phyloP scores from a whole-genome alignment of 768 basidiomycete genomes.

The Rubroboletus pulcherrimus region DNA sequence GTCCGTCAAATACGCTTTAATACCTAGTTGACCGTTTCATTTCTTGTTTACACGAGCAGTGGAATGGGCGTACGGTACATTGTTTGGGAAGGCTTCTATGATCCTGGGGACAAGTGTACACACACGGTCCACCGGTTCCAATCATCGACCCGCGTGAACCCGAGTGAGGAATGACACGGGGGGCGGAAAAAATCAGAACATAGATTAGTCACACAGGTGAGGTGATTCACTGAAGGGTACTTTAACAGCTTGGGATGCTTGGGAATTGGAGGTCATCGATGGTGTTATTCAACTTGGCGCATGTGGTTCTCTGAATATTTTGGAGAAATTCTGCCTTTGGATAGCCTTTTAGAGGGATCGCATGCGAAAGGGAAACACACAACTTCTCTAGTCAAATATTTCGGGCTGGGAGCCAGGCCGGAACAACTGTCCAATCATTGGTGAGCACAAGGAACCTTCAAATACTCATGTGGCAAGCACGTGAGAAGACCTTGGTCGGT shows the following conservation, averaged over 20 bases:
- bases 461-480: background rate
- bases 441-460: background rate
- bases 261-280: background rate
- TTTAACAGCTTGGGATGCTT: background rate
- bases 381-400: background rate
- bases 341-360: conserved; percentile 12
- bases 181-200: background rate
- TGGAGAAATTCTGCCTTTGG: conserved; percentile 2
- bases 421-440: background rate
- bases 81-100: background rate
- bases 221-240: background rate
- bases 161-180: background rate
- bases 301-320: background rate
- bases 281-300: background rate
- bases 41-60: background rate
- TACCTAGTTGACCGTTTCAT: background rate
- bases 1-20: background rate
- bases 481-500: background rate
- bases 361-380: conserved; percentile 9
- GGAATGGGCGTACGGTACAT: background rate
- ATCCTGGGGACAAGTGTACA: conserved; percentile 1
- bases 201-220: background rate
- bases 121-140: background rate
- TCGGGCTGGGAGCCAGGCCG: conserved; percentile 3
- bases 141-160: background rate